Percentiles rank a stretch among this genome's conserved stretches.
Conservation (phyloP, 352 stramenopile species). For the Pythium chondricola region DNA sequence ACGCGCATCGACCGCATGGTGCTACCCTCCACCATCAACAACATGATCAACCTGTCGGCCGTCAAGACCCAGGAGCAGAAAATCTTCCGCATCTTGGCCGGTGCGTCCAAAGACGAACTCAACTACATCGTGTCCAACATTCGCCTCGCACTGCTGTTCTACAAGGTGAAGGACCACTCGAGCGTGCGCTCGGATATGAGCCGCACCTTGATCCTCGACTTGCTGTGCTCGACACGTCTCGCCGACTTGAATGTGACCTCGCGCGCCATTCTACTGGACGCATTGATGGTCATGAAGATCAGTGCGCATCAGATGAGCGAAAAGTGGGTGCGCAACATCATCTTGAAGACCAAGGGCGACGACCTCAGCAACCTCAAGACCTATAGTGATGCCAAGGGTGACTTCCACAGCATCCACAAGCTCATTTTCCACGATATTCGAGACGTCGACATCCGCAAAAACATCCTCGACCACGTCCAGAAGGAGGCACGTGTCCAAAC, state of each 20-base stretch:
- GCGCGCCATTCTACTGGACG: conserved; percentile 90
- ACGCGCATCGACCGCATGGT: conserved; percentile 74
- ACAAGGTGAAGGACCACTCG: conserved; percentile 96
- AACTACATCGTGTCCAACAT: conserved; percentile 96
- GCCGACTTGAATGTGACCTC: conserved; percentile 90
- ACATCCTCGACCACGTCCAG: conserved; percentile 95
- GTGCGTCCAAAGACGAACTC: conserved; percentile 92
- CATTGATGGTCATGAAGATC: conserved; percentile 97
- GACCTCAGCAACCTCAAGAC: conserved; percentile 96
- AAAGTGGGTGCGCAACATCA: conserved; percentile 96
- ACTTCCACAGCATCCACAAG: conserved; percentile 97
- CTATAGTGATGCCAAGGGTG: conserved; percentile 94
- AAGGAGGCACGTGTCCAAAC: conserved; percentile 92
- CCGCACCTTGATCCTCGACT: conserved; percentile 92
- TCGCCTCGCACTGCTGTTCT: conserved; percentile 94
- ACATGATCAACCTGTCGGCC: conserved; percentile 78
- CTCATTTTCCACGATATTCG: conserved; percentile 97
- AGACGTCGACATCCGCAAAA: conserved; percentile 72
- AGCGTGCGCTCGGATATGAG: conserved; percentile 68
- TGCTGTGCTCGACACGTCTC: conserved; percentile 92
- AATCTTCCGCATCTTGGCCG: conserved; percentile 94
- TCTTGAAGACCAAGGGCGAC: conserved; percentile 93
- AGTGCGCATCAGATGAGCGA: conserved; percentile 91
- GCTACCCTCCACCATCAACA: conserved; percentile 85
- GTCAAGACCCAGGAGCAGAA: conserved; percentile 88